Percentiles rank a stretch among this genome's conserved stretches.
Evolutionary conservation across 805 yeast species (phyloP).

Genomic region (Yarrowia porcina): DNA sequence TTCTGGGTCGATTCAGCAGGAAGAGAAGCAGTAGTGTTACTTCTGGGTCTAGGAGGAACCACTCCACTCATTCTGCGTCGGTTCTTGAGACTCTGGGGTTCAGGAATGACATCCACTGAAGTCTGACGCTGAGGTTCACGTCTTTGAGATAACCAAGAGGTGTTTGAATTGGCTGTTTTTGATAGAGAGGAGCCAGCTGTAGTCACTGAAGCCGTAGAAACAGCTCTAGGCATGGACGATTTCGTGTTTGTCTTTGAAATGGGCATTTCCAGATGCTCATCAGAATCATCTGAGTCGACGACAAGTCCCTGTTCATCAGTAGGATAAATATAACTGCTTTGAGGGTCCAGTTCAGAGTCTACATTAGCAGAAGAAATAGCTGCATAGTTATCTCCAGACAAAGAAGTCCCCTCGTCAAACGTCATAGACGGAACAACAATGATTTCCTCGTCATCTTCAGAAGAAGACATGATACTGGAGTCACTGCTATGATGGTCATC

Average conservation of each 20-base stretch:
- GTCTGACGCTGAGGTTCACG: conserved; percentile 2
- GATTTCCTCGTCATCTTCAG: conserved; percentile 29
- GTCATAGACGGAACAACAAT: neutral
- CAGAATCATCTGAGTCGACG: conserved; percentile 31
- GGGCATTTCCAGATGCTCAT: conserved; percentile 27
- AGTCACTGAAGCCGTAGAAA: conserved; percentile 9
- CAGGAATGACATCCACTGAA: conserved; percentile 9
- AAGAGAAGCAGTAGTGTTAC: conserved; percentile 25
- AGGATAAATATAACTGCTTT: neutral
- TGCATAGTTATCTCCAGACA: conserved; percentile 1
- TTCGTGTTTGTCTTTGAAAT: conserved; percentile 26
- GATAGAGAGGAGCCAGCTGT: conserved; percentile 11
- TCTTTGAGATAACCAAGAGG: conserved; percentile 8
- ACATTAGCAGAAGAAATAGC: conserved; percentile 17
- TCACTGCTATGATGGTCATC: conserved; percentile 10
- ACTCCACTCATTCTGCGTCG: neutral
- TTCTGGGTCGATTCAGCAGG: conserved; percentile 11
- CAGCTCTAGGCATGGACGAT: conserved; percentile 1
- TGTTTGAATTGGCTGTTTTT: conserved; percentile 12
- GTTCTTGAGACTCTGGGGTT: conserved; percentile 3
- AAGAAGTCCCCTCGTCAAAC: conserved; percentile 2
- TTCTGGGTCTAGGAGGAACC: neutral
- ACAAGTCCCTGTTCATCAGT: conserved; percentile 29
- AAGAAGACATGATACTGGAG: conserved; percentile 29
- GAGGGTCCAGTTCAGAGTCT: conserved; percentile 25